Evolutionary conservation across 768 basidiomycete genomes (phyloP), one percentile per base, ranked within the genome.

Genomic region (Trametes coccinea): DNA sequence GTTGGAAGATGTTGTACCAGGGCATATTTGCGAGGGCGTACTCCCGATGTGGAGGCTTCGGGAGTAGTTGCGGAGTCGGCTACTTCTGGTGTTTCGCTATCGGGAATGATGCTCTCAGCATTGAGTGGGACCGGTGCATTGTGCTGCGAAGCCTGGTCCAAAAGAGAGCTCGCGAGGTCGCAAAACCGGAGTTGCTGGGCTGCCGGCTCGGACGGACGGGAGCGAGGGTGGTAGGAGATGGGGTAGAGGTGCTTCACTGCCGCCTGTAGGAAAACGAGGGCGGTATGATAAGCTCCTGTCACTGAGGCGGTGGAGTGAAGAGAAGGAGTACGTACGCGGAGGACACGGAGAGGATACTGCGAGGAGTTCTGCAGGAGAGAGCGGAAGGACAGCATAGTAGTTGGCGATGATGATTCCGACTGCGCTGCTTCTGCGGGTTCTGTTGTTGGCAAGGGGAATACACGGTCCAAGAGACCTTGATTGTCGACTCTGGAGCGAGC

Each of bases 381-480:
- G 27, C 88, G 84, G 45, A 91, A 75, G 4, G 85, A 85, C 63
- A 71, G 71, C 37, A 68, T 66, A 44, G 61, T 60, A 4, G 65
- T 44, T 14, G 69, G 62, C 10, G 69, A 60, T 9, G 59, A 45
- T 8, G 73, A 66, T 34, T 73, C 72, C 47, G 77, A 77, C 2
- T 80, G 76, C 16, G 78, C 74, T 1, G 82, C 76, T n/a, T 76
- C 71, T 41, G 76, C 71, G 45, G 76, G 73, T 64, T 77, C 72
- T 55, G 76, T 70, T 17, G 77, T 70, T 22, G 77, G 76, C 27
- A 86, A 76, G 40, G 86, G 84, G 70, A 89, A 88, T 64, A 90
- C 87, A 66, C 91, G 87, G 78, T 93, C 90, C 9, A 93, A 84
- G 4, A 93, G 78, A 49, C 86, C 89, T 65, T 90, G 90, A 0